A percentile compares a stretch with the other conserved stretches of the same genome.
phyloP scores from a whole-genome alignment of 352 stramenopile species.

The Phytophthora capsici region DNA sequence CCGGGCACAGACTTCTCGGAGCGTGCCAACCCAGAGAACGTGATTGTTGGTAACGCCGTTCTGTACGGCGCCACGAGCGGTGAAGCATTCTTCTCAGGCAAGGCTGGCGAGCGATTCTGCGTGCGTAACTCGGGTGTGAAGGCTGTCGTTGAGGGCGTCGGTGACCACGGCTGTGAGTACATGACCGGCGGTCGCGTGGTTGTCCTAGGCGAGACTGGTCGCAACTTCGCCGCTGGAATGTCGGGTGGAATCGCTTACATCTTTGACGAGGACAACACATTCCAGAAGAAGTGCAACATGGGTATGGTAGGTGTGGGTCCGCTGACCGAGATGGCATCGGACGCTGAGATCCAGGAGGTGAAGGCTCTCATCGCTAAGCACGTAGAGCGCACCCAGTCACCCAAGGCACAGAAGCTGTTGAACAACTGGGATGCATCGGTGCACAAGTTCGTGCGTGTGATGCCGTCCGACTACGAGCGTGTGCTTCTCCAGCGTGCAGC shows the following conservation, averaged over 20 bases:
- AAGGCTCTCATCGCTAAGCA: constrained; percentile 91
- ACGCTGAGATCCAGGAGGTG: constrained; percentile 79
- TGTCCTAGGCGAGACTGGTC: constrained; percentile 92
- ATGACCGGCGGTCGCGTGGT: constrained; percentile 97
- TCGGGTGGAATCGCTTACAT: constrained; percentile 96
- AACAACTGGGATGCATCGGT: constrained; percentile 88
- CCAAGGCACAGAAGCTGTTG: constrained; percentile 87
- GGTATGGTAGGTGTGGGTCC: constrained; percentile 88
- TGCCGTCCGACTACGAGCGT: constrained; percentile 73
- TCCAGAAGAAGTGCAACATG: constrained; percentile 96
- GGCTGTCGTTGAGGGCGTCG: constrained; percentile 95
- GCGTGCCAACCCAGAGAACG: constrained; percentile 78
- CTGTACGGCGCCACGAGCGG: constrained; percentile 95
- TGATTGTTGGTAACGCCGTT: constrained; percentile 96
- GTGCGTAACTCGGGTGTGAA: constrained; percentile 97
- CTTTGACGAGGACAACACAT: constrained; percentile 94
- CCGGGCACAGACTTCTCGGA: constrained; percentile 70
- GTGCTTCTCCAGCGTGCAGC: constrained; percentile 53
- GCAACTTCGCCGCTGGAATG: constrained; percentile 98
- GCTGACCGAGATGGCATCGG: constrained; percentile 78
- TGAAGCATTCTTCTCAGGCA: constrained; percentile 95
- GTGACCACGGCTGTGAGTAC: constrained; percentile 98
- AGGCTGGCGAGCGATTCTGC: constrained; percentile 96
- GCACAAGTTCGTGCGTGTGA: constrained; percentile 64
- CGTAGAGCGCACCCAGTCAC: constrained; percentile 87